phyloP scores from a whole-genome alignment of 2,329 filamentous ascomycete genomes.

The Arthrobotrys megalospora region DNA sequence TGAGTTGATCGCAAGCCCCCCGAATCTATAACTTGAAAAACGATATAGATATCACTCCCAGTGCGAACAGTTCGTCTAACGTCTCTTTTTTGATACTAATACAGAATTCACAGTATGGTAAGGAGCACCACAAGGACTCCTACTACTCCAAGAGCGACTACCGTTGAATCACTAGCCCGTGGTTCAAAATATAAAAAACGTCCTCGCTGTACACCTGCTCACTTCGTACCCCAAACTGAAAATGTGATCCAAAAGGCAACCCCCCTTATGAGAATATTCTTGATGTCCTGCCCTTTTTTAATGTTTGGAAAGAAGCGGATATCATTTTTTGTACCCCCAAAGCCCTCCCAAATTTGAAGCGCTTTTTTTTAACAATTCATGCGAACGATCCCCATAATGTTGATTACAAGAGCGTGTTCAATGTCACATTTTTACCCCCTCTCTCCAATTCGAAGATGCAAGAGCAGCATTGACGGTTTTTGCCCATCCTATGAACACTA shows the following conservation, averaged over 20 bases:
- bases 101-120: constrained; percentile 58
- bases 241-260: constrained; percentile 16
- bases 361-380: constrained; percentile 40
- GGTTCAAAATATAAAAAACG: constrained; percentile 25
- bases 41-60: constrained; percentile 17
- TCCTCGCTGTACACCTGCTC: constrained; percentile 15
- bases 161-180: constrained; percentile 44
- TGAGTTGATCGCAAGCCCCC: constrained; percentile 38
- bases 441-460: constrained; percentile 15
- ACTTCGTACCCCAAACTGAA: constrained; percentile 16
- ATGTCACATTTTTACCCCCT: constrained; percentile 11
- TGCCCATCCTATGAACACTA: constrained; percentile 5
- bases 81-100: constrained; percentile 15
- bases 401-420: constrained; percentile 35
- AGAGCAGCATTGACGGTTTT: constrained; percentile 26
- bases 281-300: constrained; percentile 21
- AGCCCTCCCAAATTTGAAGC: constrained; percentile 31
- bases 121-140: constrained; percentile 59
- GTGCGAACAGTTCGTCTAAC: constrained; percentile 35
- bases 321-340: constrained; percentile 25
- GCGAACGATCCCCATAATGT: constrained; percentile 24
- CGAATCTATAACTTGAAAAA: constrained; percentile 3
- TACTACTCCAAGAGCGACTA: constrained; percentile 59
- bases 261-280: constrained; percentile 13
- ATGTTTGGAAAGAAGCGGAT: constrained; percentile 13